Base-by-base conservation (phyloP, 1,284 basidiomycete genomes). In the Apiotrichum gamsii region DNA sequence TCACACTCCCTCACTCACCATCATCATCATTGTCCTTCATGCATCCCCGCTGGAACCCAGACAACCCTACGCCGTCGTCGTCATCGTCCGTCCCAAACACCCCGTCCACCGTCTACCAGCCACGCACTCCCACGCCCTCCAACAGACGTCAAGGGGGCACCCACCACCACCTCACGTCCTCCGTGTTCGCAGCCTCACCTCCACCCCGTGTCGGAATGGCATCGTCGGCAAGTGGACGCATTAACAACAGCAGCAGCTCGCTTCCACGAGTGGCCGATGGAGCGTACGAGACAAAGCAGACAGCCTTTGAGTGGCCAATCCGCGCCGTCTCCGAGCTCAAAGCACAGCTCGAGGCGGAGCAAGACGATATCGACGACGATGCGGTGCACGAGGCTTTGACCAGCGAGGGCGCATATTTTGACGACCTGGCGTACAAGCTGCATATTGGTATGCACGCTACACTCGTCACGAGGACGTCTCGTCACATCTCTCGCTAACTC, bases 371-470 rank as follows among this genome's bases (percentile, higher is more conserved):
- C 11, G 48, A 58, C 3, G 62, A 59, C 32, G 62, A 64, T 24
- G 67, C 72, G 5, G 72, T 74, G n/a, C 83, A 83, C 49, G 82
- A 83, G 47, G 67, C 84, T 4, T 67, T 85, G 2, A 19, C 42
- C 36, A 79, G 77, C 52, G 78, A 82, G 55, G 81, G 82, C 0
- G 80, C 81, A 14, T 74, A 80, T 44, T 72, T 85, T n/a, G 82
- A 80, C 35, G 82, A 84, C 49, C 79, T 79, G 43, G 83, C 82
- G 65, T 85, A 82, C 72, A 85, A 84, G 63, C 74, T 85, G 23
- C 60, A 63, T 43, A 47, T 65, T 10, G 57, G 64, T 66, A 39
- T 52, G 65, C 49, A n/a, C n/a, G n/a, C n/a, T n/a, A n/a, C n/a
- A n/a, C n/a, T n/a, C n/a, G n/a, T n/a, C n/a, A n/a, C n/a, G n/a